Evolutionary conservation across 1,284 basidiomycete species (phyloP).

Genomic region (Trichosporon asahii): DNA sequence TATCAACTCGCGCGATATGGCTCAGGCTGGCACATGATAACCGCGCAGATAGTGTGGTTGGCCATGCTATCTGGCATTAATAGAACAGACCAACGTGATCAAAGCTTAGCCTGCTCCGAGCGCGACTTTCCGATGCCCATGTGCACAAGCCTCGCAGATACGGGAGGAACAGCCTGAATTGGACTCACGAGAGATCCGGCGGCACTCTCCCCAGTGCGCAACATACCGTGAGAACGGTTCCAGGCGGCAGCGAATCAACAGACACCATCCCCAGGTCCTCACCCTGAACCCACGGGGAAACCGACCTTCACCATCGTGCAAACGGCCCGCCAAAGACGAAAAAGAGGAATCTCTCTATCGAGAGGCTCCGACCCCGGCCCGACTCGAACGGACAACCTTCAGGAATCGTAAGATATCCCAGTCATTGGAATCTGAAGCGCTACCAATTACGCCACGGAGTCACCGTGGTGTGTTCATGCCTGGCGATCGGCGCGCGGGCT

Average conservation of each 20-base stretch:
- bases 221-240: neutral
- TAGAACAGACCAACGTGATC: no score
- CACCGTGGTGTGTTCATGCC: neutral
- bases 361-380: conserved; percentile 11
- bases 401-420: conserved; percentile 7
- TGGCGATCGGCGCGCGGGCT: neutral
- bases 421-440: conserved; percentile 11
- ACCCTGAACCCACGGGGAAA: neutral
- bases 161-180: no score
- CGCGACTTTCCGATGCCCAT: neutral
- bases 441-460: conserved; percentile 11
- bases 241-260: neutral
- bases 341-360: conserved; percentile 12
- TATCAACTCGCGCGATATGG: neutral
- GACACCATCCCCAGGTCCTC: neutral
- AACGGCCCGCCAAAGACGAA: neutral
- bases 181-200: no score
- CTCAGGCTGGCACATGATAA: neutral
- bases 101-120: neutral
- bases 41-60: neutral
- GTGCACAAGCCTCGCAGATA: neutral
- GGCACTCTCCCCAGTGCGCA: neutral
- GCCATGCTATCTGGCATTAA: neutral
- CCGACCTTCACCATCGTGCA: neutral
- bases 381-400: conserved; percentile 11